Percentiles rank a stretch among this genome's conserved stretches.
Evolutionary conservation across 345 rosid species (phyloP).

Genomic region (Eucalyptus cloeziana): DNA sequence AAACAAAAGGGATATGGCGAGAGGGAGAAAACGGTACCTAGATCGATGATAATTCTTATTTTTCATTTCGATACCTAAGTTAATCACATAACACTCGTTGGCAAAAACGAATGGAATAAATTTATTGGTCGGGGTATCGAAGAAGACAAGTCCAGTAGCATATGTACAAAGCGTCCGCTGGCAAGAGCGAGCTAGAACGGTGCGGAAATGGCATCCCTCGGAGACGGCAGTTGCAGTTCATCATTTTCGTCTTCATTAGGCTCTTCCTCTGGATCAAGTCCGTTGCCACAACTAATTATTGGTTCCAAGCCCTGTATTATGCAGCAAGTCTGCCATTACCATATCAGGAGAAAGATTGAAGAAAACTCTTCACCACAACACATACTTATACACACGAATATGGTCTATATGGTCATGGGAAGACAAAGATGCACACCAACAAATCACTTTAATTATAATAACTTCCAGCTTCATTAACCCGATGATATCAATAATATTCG

Average conservation of each 20-base stretch:
- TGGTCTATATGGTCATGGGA: background rate
- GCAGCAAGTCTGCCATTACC: background rate
- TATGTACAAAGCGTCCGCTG: background rate
- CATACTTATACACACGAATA: background rate
- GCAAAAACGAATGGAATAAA: background rate
- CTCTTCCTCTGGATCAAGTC: background rate
- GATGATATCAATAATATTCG: too few species aligned
- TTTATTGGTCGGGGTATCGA: background rate
- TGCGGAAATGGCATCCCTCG: constrained; percentile 7
- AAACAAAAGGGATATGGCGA: background rate
- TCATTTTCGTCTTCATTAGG: background rate
- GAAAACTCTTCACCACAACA: background rate
- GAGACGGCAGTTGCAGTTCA: background rate
- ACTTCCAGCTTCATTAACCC: background rate
- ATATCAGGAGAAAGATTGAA: background rate
- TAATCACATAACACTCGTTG: background rate
- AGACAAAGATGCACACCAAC: background rate
- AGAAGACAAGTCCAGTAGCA: background rate
- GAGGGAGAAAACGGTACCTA: background rate
- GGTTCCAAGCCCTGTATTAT: constrained; percentile 18
- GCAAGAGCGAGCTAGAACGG: constrained; percentile 8
- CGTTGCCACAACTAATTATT: background rate
- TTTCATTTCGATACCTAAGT: background rate
- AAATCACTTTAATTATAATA: background rate
- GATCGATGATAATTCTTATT: background rate